These are phyloP conservation scores for Phyllosticta capitalensis DNA, from an alignment of 2,329 filamentous ascomycete species.

Conservation along the genomic window DNA sequence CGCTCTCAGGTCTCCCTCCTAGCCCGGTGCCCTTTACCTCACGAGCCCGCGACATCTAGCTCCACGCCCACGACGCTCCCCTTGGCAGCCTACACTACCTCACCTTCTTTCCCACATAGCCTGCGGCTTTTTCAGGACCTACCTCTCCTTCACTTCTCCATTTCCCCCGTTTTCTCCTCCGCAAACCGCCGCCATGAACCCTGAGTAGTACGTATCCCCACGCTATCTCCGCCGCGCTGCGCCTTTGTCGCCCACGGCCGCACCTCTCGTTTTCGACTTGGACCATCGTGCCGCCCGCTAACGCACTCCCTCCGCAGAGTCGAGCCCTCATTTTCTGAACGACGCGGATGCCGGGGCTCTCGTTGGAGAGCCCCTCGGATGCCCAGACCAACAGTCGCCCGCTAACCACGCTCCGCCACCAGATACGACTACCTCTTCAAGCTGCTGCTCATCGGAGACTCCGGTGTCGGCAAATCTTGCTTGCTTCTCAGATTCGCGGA, in stretches of 20 bases:
- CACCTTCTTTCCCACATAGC: constrained; percentile 9
- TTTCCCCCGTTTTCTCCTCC: constrained; percentile 3
- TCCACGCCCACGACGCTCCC: constrained; percentile 9
- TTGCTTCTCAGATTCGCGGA: constrained; percentile 95
- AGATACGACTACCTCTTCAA: constrained; percentile 99
- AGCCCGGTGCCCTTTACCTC: constrained; percentile 1
- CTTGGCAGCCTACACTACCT: constrained; percentile 10
- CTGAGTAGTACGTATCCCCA: constrained; percentile 67
- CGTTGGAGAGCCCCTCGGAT: not conserved
- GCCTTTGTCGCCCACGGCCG: constrained; percentile 7
- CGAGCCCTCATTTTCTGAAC: not conserved
- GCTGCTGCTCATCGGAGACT: constrained; percentile 99
- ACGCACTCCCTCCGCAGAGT: constrained; percentile 4
- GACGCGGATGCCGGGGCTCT: constrained; percentile 2
- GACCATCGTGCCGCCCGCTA: not conserved
- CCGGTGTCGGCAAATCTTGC: constrained; percentile 99
- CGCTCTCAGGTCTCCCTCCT: constrained; percentile 1
- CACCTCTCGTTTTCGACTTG: not conserved
- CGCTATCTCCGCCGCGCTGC: constrained; percentile 11
- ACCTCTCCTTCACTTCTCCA: not conserved
- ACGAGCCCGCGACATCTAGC: constrained; percentile 16
- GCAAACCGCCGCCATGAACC: constrained; percentile 61
- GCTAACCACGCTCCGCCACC: constrained; percentile 7
- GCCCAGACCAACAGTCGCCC: not conserved
- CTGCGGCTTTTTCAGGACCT: constrained; percentile 5